Percentiles rank a stretch among this genome's conserved stretches.
Evolutionary conservation across 805 yeast species (phyloP).

Genomic region (Saccharomyces kudriavzevii): DNA sequence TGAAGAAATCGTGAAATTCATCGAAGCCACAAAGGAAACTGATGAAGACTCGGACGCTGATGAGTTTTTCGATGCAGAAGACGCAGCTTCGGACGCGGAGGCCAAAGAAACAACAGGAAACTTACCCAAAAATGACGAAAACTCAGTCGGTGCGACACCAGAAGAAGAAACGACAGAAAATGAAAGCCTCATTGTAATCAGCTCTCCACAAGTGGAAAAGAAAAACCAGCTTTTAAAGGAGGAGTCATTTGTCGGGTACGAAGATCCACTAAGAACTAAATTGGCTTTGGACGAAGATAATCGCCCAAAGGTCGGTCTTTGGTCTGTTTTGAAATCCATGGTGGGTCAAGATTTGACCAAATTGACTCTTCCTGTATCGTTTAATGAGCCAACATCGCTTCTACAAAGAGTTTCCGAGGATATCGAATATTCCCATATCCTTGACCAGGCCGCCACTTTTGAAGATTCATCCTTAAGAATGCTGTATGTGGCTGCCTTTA

Average conservation of each 20-base stretch:
- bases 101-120: not conserved
- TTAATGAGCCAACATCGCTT: constrained; percentile 89
- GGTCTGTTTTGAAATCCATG: constrained; percentile 90
- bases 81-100: constrained; percentile 14
- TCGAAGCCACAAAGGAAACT: constrained; percentile 19
- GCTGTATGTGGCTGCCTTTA: constrained; percentile 85
- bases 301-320: constrained; percentile 80
- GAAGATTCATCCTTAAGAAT: constrained; percentile 76
- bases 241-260: constrained; percentile 67
- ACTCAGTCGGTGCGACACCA: not conserved
- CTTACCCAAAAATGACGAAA: not conserved
- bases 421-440: constrained; percentile 72
- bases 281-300: constrained; percentile 69
- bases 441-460: constrained; percentile 65
- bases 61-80: constrained; percentile 75
- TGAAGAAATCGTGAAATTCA: constrained; percentile 23
- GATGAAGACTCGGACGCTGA: constrained; percentile 42
- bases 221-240: constrained; percentile 28
- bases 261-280: constrained; percentile 66
- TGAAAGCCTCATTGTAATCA: constrained; percentile 5
- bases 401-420: constrained; percentile 93
- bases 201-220: constrained; percentile 22
- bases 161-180: not conserved
- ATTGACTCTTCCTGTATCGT: constrained; percentile 94
- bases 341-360: constrained; percentile 96